These are phyloP conservation scores for Vigna radiata DNA, from an alignment of 306 rosid species.

Conservation along the genomic window DNA sequence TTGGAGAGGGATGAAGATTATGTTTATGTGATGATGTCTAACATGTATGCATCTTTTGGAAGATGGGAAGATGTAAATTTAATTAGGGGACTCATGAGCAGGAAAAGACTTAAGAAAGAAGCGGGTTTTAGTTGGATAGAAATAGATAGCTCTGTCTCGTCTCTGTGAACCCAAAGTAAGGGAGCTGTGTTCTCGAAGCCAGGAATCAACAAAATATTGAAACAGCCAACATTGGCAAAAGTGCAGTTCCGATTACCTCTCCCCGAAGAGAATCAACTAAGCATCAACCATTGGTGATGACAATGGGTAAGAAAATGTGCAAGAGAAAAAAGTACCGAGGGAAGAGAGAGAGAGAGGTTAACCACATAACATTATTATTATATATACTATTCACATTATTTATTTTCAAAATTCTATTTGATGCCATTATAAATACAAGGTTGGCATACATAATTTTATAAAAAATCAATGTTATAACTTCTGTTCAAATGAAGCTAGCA, in stretches of 20 bases:
- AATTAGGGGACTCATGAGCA: slow-evolving; percentile 63
- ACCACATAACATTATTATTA: background rate
- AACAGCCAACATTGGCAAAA: background rate
- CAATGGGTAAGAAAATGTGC: background rate
- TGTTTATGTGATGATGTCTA: slow-evolving; percentile 66
- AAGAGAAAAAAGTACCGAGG: background rate
- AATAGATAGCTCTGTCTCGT: slow-evolving; percentile 38
- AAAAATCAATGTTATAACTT: no score
- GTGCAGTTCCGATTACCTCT: slow-evolving; percentile 2
- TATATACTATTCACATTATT: no score
- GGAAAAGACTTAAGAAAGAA: slow-evolving; percentile 59
- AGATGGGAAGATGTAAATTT: slow-evolving; percentile 71
- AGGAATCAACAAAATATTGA: background rate
- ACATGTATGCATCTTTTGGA: slow-evolving; percentile 63
- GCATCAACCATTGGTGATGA: background rate
- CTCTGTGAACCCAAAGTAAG: background rate
- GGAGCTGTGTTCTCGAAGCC: background rate
- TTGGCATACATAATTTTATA: no score
- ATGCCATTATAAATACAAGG: no score
- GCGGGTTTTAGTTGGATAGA: slow-evolving; percentile 71
- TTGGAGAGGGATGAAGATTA: slow-evolving; percentile 61
- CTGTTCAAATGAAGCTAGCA: no score
- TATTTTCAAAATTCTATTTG: no score
- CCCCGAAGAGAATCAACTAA: background rate
- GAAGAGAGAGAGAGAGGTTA: background rate